Conservation (phyloP, 257 asterid species). For the Solanum chiquidenum region DNA sequence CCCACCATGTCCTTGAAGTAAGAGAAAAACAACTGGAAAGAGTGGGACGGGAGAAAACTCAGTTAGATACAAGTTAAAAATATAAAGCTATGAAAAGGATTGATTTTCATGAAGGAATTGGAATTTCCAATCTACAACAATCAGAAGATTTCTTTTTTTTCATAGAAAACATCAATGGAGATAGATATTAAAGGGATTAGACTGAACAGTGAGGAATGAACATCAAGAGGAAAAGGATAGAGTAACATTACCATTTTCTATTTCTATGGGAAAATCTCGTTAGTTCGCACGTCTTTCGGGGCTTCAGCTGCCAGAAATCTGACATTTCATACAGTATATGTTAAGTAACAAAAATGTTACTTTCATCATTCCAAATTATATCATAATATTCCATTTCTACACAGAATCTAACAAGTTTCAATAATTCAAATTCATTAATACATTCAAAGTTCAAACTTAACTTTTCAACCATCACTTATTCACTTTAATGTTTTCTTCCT, state of each 20-base stretch:
- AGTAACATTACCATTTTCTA: background rate
- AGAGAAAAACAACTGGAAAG: constrained; percentile 89
- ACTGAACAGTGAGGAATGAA: background rate
- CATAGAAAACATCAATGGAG: background rate
- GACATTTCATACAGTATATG: background rate
- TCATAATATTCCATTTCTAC: background rate
- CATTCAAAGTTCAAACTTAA: background rate
- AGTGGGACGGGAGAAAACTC: background rate
- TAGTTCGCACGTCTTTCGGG: background rate
- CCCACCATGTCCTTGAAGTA: constrained; percentile 98
- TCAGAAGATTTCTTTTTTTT: background rate
- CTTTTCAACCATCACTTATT: background rate
- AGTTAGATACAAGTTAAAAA: background rate
- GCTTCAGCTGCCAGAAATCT: background rate
- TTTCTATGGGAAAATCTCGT: background rate
- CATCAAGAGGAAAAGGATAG: background rate
- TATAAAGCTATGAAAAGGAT: background rate
- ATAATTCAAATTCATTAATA: background rate
- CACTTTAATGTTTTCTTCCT: background rate
- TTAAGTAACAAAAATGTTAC: background rate
- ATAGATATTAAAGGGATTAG: background rate
- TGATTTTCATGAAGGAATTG: background rate
- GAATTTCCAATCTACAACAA: background rate
- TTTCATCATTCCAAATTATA: background rate
- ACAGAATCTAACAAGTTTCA: background rate